Base-by-base conservation (phyloP, 768 basidiomycete species). In the Termitomyces sp. region DNA sequence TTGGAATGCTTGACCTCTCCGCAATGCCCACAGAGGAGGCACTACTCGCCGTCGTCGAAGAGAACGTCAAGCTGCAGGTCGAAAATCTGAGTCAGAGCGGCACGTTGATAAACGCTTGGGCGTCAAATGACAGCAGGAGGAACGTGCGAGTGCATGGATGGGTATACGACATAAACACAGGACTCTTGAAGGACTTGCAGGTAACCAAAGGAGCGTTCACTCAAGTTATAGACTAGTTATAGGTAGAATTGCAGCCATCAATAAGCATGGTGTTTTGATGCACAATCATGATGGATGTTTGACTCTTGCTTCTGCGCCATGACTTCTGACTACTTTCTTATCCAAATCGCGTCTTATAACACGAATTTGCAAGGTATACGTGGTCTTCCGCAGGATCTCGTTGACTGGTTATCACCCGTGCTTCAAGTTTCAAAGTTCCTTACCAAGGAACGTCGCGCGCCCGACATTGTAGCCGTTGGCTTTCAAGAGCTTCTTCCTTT, bases 401-500 rank as follows among this genome's bases (percentile, higher is more conserved):
- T 94, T 3, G 88, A 92, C 73, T 98, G 95, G 95, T 82, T 98
- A 26, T 78, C 84, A 3, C 93, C 94, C 29, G 90, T 90, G 0
- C 72, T 94, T 9, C 84, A 86, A 56, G 88, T 90, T 8, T 88
- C 90, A 37, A 76, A 76, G 53, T 86, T 91, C 72, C 83, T 92
- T 32, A 78, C 86, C 34, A 80, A 77, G 53, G 75, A 82, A 65
- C 71, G 72, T 55, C 75, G 84, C 57, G 83, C 90, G 5, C 92
- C 94, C 41, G 93, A 94, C 68, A 82, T 95, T 32, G 81, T 96
- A 42, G 94, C 87, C 6, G 88, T 98, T 53, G 93, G 92, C 2
- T 94, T 97, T 62, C 96, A 98, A 69, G 96, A 98, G 69, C 78
- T 97, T 26, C 77, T 96, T 13, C 94, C 94, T 6, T 78, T 98